Conservation (phyloP, 2,329 filamentous ascomycete species). For the Fusarium graminum region DNA sequence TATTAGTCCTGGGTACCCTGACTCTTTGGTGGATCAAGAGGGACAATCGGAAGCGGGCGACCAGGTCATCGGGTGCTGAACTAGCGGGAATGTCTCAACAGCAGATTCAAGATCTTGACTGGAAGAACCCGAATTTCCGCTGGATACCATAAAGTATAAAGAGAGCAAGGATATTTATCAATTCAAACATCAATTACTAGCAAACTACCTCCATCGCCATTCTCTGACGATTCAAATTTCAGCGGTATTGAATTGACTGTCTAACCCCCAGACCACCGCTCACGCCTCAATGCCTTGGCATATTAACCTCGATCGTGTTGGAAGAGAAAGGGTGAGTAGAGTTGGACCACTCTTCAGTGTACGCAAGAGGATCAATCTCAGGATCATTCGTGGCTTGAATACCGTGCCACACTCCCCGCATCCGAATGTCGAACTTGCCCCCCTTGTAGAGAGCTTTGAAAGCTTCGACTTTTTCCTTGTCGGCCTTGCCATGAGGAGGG, state of each 20-base stretch:
- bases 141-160: constrained; percentile 56
- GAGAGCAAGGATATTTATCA: background rate
- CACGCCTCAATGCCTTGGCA: background rate
- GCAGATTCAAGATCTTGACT: constrained; percentile 72
- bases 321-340: background rate
- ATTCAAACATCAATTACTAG: background rate
- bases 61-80: constrained; percentile 55
- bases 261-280: background rate
- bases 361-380: background rate
- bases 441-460: background rate
- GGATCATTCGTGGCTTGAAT: background rate
- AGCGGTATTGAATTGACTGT: background rate
- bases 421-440: background rate
- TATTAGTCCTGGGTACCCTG: constrained; percentile 60
- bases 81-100: constrained; percentile 65
- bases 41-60: constrained; percentile 65
- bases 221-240: too few species aligned
- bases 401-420: background rate
- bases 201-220: too few species aligned
- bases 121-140: constrained; percentile 74
- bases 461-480: background rate
- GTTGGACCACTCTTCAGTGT: background rate
- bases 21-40: constrained; percentile 71
- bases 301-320: background rate
- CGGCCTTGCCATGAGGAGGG: background rate